Evolutionary conservation across 352 stramenopile genomes (phyloP).

Genomic region (Globisporangium barbulae): DNA sequence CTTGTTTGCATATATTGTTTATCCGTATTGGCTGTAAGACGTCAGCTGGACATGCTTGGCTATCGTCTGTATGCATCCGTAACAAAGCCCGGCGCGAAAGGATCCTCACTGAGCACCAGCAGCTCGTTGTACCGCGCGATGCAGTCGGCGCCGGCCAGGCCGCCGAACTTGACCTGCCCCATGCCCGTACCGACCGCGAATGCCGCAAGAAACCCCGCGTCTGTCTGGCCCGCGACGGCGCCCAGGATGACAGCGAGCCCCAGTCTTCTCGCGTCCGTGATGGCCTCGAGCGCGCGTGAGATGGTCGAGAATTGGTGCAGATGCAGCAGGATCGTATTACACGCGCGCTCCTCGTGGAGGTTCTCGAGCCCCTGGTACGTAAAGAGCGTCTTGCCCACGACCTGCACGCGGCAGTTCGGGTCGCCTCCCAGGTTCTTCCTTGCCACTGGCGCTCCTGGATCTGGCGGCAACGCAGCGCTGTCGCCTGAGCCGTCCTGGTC

Average conservation of each 20-base stretch:
- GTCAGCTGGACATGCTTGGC: neutral
- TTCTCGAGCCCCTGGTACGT: constrained; percentile 34
- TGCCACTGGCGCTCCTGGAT: neutral
- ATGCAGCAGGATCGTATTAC: constrained; percentile 57
- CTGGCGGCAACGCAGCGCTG: neutral
- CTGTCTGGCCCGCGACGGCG: constrained; percentile 28
- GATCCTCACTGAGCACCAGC: constrained; percentile 36
- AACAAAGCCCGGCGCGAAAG: constrained; percentile 45
- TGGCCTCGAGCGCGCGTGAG: constrained; percentile 34
- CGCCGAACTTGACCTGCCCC: constrained; percentile 73
- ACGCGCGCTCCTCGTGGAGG: constrained; percentile 50
- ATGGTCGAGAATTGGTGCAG: constrained; percentile 55
- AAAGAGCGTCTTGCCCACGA: constrained; percentile 38
- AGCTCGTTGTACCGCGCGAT: constrained; percentile 62
- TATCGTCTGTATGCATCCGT: constrained; percentile 26
- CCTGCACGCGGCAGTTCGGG: constrained; percentile 42
- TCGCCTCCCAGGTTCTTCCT: constrained; percentile 32
- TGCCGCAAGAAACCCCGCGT: constrained; percentile 39
- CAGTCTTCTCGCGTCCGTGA: constrained; percentile 46
- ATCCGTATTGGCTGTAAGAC: neutral
- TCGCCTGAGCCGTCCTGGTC: constrained; percentile 16
- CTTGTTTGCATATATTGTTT: neutral
- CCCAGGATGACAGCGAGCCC: constrained; percentile 54
- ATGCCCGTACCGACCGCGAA: constrained; percentile 50
- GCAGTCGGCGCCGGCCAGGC: constrained; percentile 35